Evolutionary conservation across 495 filamentous ascomycete species (phyloP), one percentile per base, ranked within the genome.

Genomic region (Acidiella bohemica): DNA sequence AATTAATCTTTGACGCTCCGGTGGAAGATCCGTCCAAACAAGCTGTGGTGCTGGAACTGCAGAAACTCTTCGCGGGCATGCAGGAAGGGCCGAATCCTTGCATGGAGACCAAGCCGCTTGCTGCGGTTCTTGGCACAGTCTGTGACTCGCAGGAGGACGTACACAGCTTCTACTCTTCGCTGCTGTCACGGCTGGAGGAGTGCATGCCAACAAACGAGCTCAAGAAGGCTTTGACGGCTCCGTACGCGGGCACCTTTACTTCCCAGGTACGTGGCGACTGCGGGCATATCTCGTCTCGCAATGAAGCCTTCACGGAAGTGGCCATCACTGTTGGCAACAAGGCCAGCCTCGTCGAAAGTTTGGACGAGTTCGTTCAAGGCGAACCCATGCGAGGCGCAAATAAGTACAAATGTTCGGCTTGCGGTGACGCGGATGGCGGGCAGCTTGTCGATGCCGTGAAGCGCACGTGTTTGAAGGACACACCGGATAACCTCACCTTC

Each of bases 361-460:
- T 99, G 10, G 75, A 84, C 51, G 85, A 88, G 5, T 96, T 93
- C 56, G 87, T 96, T 10, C 82, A 88, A 53, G 90, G 90, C 1
- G 92, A 99, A 54, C 76, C 90, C 31, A 90, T 96, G 87, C 85
- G 92, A 70, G 90, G 90, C 52, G 81, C 94, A 46, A 96, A 99
- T 61, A 94, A 94, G 59, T 99, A 99, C 66, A 90, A 86, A 38
- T 99, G 90, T 63, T 84, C 85, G 3, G 80, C 75, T 4, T 99
- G 90, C 58, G 80, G 80, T 29, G 11, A 27, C 3, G 30, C 39
- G 6, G 39, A 36, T 10, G 77, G 76, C 23, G 78, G 77, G 27
- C 86, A 90, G 14, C 49, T 60, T 55, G 88, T 96, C 19, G 80
- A 95, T 63, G 90, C 90, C 33, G 85, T 96, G 36, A 96, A 94